phyloP scores from a whole-genome alignment of 2,329 filamentous ascomycete species.

The Remersonia thermophila region DNA sequence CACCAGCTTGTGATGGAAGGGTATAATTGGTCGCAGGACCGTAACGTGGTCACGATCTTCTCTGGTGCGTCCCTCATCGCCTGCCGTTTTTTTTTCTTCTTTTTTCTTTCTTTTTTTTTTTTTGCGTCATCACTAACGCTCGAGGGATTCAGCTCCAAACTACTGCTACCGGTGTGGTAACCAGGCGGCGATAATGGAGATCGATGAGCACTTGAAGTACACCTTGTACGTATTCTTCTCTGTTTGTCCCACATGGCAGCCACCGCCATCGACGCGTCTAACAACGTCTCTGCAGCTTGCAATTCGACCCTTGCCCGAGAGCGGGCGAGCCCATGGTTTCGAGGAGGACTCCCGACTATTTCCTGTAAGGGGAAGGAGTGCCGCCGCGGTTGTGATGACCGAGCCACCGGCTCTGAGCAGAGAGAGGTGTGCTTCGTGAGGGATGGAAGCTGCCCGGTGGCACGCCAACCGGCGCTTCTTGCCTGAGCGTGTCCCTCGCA shows the following conservation, averaged over 20 bases:
- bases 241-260: too few species aligned
- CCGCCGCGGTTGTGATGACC: constrained; percentile 5
- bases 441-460: too few species aligned
- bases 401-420: constrained; percentile 4
- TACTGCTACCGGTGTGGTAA: constrained; percentile 99
- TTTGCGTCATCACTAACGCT: constrained; percentile 19
- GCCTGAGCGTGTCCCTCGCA: background rate
- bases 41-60: constrained; percentile 98
- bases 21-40: constrained; percentile 98
- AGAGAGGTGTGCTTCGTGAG: too few species aligned
- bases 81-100: background rate
- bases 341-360: constrained; percentile 93
- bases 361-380: constrained; percentile 57
- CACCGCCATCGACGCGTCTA: too few species aligned
- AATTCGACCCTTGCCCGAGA: constrained; percentile 96
- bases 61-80: constrained; percentile 49
- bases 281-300: constrained; percentile 51
- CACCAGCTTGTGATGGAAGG: constrained; percentile 99
- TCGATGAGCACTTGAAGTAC: constrained; percentile 98
- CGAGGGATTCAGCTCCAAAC: constrained; percentile 52
- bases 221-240: constrained; percentile 65
- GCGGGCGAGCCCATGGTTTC: constrained; percentile 99
- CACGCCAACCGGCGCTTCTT: background rate
- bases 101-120: too few species aligned
- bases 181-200: constrained; percentile 99